Evolutionary conservation across 1,139 yeast species (phyloP).

Genomic region (Lodderomyces pseudojiufengensis): DNA sequence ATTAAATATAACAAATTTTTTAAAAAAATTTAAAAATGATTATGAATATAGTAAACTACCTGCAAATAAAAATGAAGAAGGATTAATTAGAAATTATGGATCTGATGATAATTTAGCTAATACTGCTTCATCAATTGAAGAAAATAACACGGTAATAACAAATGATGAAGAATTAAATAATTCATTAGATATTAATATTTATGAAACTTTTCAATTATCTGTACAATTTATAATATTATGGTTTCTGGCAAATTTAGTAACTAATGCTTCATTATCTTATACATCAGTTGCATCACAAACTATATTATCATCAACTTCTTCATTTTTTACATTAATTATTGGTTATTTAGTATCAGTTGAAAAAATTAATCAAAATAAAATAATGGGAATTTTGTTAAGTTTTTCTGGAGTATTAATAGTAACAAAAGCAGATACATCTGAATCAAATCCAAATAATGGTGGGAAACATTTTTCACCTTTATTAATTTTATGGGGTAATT

Average conservation of each 20-base stretch:
- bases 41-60: slow-evolving; percentile 12
- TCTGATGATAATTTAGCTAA: slow-evolving; percentile 14
- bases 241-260: slow-evolving; percentile 85
- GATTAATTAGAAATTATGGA: slow-evolving; percentile 17
- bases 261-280: slow-evolving; percentile 80
- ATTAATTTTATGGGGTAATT: slow-evolving; percentile 64
- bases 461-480: slow-evolving; percentile 23
- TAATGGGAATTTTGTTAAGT: slow-evolving; percentile 66
- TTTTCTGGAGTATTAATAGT: slow-evolving; percentile 78
- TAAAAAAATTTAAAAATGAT: slow-evolving; percentile 20
- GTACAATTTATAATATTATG: slow-evolving; percentile 81
- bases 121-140: neutral
- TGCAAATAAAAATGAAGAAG: slow-evolving; percentile 14
- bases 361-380: slow-evolving; percentile 57
- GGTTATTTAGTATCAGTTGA: slow-evolving; percentile 76
- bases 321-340: slow-evolving; percentile 85
- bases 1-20: slow-evolving; percentile 20
- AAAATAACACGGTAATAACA: neutral
- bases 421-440: slow-evolving; percentile 55
- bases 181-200: slow-evolving; percentile 24
- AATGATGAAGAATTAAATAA: slow-evolving; percentile 13
- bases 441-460: slow-evolving; percentile 19
- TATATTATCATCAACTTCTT: slow-evolving; percentile 83
- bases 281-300: slow-evolving; percentile 95
- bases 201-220: slow-evolving; percentile 59